Evolutionary conservation across 1,139 yeast genomes (phyloP), one percentile per base, ranked within the genome.

Genomic region (Ogataea hybrid): DNA sequence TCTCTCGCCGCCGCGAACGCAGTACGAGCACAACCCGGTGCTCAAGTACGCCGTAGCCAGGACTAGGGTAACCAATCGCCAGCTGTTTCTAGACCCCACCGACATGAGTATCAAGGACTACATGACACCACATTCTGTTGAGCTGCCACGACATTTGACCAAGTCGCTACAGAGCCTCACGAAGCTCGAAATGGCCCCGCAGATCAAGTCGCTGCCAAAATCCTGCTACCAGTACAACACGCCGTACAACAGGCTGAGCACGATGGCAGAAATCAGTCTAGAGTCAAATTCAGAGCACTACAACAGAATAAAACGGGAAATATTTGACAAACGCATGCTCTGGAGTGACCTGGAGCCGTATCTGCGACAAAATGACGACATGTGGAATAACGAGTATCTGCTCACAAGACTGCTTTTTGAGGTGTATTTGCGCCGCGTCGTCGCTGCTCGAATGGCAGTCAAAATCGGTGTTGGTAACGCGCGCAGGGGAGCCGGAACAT

Each of bases 401-500:
- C 25, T 52, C 29, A 35, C 42, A 0, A 44, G 62, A 32, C 32
- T 58, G n/a, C 47, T 57, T 47, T 36, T 55, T 23, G 63, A 60
- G 36, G 47, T 57, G 2, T 59, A 60, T 40, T 31, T 56, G 6
- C 47, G 64, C 14, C 44, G 63, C 28, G 44, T 60, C 2, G 39
- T 58, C 2, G 49, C 56, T 25, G 56, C 62, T 2, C 46, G 57
- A 35, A 44, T 56, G 17, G 56, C 61, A 0, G 38, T 53, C 11
- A 53, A 51, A 25, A 14, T 48, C 3, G 61, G 61, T 3, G 42
- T 54, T 3, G 52, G 46, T 28, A 48, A 42, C 14, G 17, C 57
- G 4, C 50, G 59, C 29, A 43, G 40, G 16, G 52, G 46, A 11
- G 15, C 27, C 5, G 37, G 32, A 7, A 12, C 28, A 6, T 38